These are phyloP conservation scores for Entomortierella chlamydospora DNA, from an alignment of 192 early-diverging fungal species.

Conservation along the genomic window DNA sequence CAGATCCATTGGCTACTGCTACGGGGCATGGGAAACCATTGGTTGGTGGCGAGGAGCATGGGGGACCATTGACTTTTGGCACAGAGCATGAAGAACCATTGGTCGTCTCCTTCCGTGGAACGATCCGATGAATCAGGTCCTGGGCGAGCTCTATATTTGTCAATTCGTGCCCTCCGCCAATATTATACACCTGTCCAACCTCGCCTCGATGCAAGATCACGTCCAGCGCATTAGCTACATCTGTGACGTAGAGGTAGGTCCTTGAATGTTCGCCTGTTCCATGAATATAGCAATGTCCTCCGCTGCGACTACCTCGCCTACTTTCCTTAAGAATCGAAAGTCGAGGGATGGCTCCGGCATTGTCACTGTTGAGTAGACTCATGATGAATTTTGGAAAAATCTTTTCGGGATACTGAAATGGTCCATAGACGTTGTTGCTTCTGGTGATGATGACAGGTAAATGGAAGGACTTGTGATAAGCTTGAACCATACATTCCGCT, in stretches of 20 bases:
- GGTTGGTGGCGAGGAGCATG: no score
- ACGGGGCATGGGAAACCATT: neutral
- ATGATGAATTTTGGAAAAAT: conserved; percentile 87
- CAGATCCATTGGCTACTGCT: neutral
- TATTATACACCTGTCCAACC: conserved; percentile 84
- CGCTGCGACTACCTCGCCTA: neutral
- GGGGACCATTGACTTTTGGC: no score
- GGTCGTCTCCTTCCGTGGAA: conserved; percentile 24
- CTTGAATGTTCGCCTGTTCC: conserved; percentile 79
- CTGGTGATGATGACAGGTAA: conserved; percentile 84
- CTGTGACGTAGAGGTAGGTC: conserved; percentile 79
- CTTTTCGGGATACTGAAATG: conserved; percentile 87
- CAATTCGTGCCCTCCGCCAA: conserved; percentile 76
- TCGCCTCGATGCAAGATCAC: conserved; percentile 73
- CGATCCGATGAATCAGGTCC: conserved; percentile 65
- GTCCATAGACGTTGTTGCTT: conserved; percentile 85
- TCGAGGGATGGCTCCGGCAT: neutral
- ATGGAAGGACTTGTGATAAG: conserved; percentile 82
- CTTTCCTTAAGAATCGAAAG: neutral
- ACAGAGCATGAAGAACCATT: no score
- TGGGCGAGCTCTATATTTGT: conserved; percentile 75
- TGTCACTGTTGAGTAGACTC: conserved; percentile 54
- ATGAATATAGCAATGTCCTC: conserved; percentile 69
- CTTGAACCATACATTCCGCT: conserved; percentile 79
- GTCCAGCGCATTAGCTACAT: conserved; percentile 77